Conservation (phyloP, 2,329 filamentous ascomycete genomes). For the Pochonia chlamydosporia region DNA sequence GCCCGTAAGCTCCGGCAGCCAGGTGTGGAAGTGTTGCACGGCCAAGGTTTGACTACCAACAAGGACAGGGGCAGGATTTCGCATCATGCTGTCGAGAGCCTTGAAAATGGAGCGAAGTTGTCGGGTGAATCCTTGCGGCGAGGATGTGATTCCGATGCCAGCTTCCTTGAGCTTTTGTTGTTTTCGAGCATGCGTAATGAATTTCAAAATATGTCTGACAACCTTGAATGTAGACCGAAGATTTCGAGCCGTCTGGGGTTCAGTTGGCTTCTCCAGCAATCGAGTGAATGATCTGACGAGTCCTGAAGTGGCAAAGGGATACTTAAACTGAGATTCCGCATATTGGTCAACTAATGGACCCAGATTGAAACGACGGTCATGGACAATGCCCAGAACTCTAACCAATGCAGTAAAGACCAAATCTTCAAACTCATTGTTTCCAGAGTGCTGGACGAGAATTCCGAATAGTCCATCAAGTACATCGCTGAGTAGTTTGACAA, state of each 20-base stretch:
- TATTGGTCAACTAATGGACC: constrained; percentile 89
- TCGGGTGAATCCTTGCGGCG: constrained; percentile 67
- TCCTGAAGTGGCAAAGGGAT: constrained; percentile 85
- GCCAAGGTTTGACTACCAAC: constrained; percentile 93
- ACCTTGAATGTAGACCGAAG: constrained; percentile 93
- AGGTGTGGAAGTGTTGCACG: constrained; percentile 94
- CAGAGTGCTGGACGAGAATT: constrained; percentile 84
- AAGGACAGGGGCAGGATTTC: constrained; percentile 74
- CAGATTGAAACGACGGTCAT: constrained; percentile 89
- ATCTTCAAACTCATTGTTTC: constrained; percentile 88
- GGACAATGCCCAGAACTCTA: constrained; percentile 84
- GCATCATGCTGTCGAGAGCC: constrained; percentile 83
- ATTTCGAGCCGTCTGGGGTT: constrained; percentile 76
- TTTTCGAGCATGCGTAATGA: constrained; percentile 82
- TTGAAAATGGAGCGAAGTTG: constrained; percentile 86
- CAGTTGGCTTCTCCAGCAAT: constrained; percentile 74
- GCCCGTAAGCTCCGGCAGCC: constrained; percentile 84
- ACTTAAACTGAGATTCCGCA: constrained; percentile 82
- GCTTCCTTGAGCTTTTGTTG: constrained; percentile 87
- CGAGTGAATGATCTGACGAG: constrained; percentile 82
- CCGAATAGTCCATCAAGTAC: constrained; percentile 90
- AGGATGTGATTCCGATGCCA: constrained; percentile 75
- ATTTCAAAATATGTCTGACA: constrained; percentile 85
- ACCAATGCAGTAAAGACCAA: constrained; percentile 87
- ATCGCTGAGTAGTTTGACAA: constrained; percentile 86